phyloP scores from a whole-genome alignment of 495 filamentous ascomycete genomes.

The Thozetella sp. region DNA sequence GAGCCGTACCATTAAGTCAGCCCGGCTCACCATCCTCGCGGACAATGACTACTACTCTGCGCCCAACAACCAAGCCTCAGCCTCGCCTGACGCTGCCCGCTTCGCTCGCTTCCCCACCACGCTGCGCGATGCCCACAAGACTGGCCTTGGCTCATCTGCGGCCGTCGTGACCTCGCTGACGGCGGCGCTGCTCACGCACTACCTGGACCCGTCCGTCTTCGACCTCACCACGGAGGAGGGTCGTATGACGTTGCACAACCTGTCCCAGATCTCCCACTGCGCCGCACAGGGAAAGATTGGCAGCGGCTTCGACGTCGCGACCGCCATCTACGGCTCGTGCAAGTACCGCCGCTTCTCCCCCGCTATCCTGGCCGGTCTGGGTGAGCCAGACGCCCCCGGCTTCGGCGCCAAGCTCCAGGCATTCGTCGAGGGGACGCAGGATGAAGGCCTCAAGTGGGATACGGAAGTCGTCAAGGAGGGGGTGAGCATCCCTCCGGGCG shows the following conservation, averaged over 20 bases:
- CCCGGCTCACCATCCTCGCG: conserved; percentile 84
- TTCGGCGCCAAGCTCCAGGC: conserved; percentile 68
- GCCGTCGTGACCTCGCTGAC: conserved; percentile 92
- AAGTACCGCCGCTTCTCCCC: conserved; percentile 91
- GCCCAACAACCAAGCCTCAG: conserved; percentile 27
- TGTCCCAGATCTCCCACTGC: conserved; percentile 91
- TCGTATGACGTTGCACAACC: conserved; percentile 72
- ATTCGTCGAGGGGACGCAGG: conserved; percentile 58
- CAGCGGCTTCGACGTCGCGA: conserved; percentile 94
- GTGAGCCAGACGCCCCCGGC: conserved; percentile 59
- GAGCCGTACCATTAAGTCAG: conserved; percentile 61
- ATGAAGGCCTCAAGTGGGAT: conserved; percentile 61
- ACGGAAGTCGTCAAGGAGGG: conserved; percentile 68
- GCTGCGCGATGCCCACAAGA: conserved; percentile 85
- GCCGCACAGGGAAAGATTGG: conserved; percentile 96
- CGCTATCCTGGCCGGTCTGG: conserved; percentile 63
- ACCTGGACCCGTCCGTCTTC: conserved; percentile 66
- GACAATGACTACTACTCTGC: conserved; percentile 97
- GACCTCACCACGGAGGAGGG: conserved; percentile 36
- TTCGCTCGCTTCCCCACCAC: conserved; percentile 81
- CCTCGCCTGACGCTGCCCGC: conserved; percentile 28
- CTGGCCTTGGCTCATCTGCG: conserved; percentile 92
- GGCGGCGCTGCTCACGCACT: conserved; percentile 77
- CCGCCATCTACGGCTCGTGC: conserved; percentile 88
- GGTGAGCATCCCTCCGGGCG: conserved; percentile 69